Conservation (phyloP, 2,329 filamentous ascomycete species). For the Didymella pinodella region DNA sequence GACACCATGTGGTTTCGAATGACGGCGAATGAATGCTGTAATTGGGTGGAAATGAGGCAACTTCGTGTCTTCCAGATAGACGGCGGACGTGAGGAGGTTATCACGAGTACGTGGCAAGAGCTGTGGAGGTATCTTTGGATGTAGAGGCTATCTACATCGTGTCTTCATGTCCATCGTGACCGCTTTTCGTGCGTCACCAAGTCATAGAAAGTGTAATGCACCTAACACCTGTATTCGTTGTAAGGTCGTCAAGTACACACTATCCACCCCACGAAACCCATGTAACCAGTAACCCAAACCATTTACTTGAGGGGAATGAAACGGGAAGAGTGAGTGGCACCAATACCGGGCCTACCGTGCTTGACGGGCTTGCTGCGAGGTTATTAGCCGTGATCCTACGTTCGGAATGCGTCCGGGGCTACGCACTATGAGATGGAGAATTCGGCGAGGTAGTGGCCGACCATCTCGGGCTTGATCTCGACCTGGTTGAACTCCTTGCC, state of each 20-base stretch:
- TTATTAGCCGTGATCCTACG: conserved; percentile 51
- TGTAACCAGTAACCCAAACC: conserved; percentile 51
- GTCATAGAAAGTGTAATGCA: conserved; percentile 46
- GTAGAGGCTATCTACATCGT: conserved; percentile 44
- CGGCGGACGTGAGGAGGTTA: background rate
- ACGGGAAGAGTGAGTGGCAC: conserved; percentile 99
- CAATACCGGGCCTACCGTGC: conserved; percentile 99
- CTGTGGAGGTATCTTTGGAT: conserved; percentile 43
- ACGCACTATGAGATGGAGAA: conserved; percentile 99
- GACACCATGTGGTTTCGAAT: background rate
- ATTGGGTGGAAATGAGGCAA: background rate
- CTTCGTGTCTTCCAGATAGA: background rate
- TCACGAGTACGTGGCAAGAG: conserved; percentile 4
- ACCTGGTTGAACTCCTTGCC: conserved; percentile 99
- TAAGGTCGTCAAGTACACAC: conserved; percentile 53
- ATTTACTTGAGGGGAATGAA: conserved; percentile 99
- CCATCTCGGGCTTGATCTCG: conserved; percentile 99
- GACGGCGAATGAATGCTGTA: background rate
- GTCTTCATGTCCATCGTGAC: conserved; percentile 40
- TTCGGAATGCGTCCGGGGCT: conserved; percentile 5
- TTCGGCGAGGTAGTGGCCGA: conserved; percentile 98
- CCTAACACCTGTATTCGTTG: conserved; percentile 51
- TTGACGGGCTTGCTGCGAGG: conserved; percentile 92
- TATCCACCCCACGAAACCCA: conserved; percentile 49
- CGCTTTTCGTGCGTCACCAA: conserved; percentile 43